Evolutionary conservation across 2,329 filamentous ascomycete genomes (phyloP).

Genomic region (Botrytis paeoniae): DNA sequence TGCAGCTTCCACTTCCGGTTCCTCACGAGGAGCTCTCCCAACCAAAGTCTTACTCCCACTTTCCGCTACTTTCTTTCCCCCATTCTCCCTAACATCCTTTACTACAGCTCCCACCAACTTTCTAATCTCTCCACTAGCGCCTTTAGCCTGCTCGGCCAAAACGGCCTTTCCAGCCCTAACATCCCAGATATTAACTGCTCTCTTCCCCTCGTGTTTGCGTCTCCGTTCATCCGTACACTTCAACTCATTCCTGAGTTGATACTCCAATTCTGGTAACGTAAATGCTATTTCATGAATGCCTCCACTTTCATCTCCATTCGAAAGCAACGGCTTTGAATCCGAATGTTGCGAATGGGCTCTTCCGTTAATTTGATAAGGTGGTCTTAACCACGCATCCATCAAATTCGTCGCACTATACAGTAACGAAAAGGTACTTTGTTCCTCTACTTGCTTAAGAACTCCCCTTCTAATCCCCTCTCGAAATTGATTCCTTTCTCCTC

Average conservation of each 20-base stretch:
- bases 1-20: background rate
- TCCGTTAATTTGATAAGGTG: background rate
- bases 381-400: conserved; percentile 9
- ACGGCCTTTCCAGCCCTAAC: conserved; percentile 8
- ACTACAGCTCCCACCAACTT: conserved; percentile 7
- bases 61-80: background rate
- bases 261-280: conserved; percentile 4
- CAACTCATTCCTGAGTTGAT: conserved; percentile 8
- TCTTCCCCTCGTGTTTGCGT: conserved; percentile 9
- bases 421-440: background rate
- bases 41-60: background rate
- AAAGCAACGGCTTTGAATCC: conserved; percentile 1
- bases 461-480: conserved; percentile 5
- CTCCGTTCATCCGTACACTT: conserved; percentile 8
- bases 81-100: conserved; percentile 7
- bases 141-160: conserved; percentile 5
- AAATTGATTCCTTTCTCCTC: conserved; percentile 3
- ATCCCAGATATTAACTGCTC: conserved; percentile 17
- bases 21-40: conserved; percentile 3
- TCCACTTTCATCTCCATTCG: background rate
- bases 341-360: background rate
- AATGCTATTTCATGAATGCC: background rate
- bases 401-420: conserved; percentile 2
- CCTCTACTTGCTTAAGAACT: background rate
- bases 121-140: conserved; percentile 5